Conservation (phyloP, 2,329 filamentous ascomycete genomes). For the Colletotrichum sp. region DNA sequence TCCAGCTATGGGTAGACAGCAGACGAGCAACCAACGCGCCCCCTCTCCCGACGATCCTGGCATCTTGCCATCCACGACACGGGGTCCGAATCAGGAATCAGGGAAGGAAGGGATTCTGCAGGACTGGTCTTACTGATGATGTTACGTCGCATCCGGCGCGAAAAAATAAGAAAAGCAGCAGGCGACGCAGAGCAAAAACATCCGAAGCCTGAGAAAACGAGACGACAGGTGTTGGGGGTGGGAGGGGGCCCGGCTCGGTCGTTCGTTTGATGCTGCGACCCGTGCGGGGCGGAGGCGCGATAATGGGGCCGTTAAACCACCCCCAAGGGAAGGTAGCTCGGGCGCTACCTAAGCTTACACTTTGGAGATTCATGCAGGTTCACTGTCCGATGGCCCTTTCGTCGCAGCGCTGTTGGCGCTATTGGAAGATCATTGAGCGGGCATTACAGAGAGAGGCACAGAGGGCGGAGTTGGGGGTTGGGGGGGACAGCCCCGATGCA, state of each 20-base stretch:
- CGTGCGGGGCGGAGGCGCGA: neutral
- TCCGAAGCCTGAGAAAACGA: neutral
- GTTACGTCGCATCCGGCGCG: neutral
- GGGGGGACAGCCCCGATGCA: neutral
- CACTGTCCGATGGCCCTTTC: neutral
- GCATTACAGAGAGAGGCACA: neutral
- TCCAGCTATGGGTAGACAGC: neutral
- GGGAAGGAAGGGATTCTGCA: neutral
- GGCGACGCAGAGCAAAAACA: neutral
- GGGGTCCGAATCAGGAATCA: neutral
- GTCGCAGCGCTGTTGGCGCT: neutral
- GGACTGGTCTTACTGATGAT: neutral
- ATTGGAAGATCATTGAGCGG: neutral
- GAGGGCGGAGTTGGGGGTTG: neutral
- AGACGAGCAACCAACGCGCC: neutral
- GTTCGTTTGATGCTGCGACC: conserved; percentile 4
- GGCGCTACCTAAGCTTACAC: neutral
- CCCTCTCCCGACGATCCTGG: neutral
- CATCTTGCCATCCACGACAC: neutral
- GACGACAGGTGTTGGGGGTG: neutral
- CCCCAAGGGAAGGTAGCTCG: neutral
- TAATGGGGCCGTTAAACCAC: neutral
- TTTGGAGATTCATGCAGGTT: neutral
- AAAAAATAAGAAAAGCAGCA: neutral
- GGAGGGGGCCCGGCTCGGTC: neutral